Evolutionary conservation across 2,329 filamentous ascomycete species (phyloP).

Genomic region (Trichoderma asperellum): DNA sequence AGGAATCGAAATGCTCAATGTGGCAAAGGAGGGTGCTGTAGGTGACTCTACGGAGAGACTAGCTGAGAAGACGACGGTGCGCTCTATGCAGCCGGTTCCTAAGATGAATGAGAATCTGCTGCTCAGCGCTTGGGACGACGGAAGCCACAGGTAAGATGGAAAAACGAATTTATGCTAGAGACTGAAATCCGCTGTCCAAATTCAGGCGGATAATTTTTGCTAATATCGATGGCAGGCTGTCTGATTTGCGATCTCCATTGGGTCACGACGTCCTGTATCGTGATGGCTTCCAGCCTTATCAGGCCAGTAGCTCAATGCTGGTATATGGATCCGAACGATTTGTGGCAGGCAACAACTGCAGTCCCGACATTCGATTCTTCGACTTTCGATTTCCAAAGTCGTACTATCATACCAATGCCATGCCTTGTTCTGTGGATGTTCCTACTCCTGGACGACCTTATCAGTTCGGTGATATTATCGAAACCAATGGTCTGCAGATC

Average conservation of each 20-base stretch:
- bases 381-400: constrained; percentile 56
- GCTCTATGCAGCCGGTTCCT: constrained; percentile 53
- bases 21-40: constrained; percentile 38
- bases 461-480: neutral
- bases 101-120: constrained; percentile 47
- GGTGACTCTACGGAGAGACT: neutral
- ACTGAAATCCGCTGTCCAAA: neutral
- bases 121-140: constrained; percentile 59
- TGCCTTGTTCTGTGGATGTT: constrained; percentile 47
- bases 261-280: constrained; percentile 54
- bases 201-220: neutral
- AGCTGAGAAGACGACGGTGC: constrained; percentile 46
- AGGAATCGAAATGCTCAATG: constrained; percentile 46
- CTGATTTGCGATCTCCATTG: constrained; percentile 55
- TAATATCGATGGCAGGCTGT: constrained; percentile 41
- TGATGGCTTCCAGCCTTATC: constrained; percentile 55
- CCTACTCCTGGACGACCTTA: constrained; percentile 16
- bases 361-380: constrained; percentile 53
- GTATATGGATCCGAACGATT: constrained; percentile 57
- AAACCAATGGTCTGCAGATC: constrained; percentile 36
- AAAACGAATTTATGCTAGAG: neutral
- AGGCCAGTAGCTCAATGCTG: constrained; percentile 52
- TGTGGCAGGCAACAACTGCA: constrained; percentile 51
- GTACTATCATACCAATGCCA: constrained; percentile 54
- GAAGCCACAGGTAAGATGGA: constrained; percentile 47